phyloP scores from a whole-genome alignment of 805 yeast species.

The Cyberlindnera suaveolens region DNA sequence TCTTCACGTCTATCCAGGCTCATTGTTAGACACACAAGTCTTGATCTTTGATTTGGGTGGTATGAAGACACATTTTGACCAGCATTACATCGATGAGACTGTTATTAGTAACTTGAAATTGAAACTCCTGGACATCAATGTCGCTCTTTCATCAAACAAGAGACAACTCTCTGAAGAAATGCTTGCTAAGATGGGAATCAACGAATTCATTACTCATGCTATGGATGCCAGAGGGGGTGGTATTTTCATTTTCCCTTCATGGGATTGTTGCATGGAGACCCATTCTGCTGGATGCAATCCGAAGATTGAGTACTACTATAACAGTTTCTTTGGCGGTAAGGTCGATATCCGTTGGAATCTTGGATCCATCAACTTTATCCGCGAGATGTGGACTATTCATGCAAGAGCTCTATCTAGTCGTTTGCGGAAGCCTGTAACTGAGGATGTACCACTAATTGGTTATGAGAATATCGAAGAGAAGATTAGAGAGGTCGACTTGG shows the following conservation, averaged over 20 bases:
- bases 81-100: constrained; percentile 35
- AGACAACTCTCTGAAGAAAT: constrained; percentile 45
- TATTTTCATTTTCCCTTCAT: constrained; percentile 73
- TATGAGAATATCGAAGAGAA: constrained; percentile 33
- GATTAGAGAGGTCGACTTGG: constrained; percentile 42
- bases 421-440: constrained; percentile 28
- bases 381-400: constrained; percentile 91
- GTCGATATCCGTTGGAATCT: constrained; percentile 92
- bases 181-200: constrained; percentile 39
- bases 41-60: constrained; percentile 55
- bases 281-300: constrained; percentile 50
- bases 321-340: constrained; percentile 77
- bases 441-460: constrained; percentile 21
- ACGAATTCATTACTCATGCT: constrained; percentile 51
- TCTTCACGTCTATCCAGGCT: constrained; percentile 74
- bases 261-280: constrained; percentile 69
- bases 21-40: constrained; percentile 72
- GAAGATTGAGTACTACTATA: constrained; percentile 58
- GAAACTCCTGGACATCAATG: constrained; percentile 53
- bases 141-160: constrained; percentile 60
- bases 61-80: constrained; percentile 45
- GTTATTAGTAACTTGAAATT: constrained; percentile 49
- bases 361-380: constrained; percentile 82
- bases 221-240: constrained; percentile 67
- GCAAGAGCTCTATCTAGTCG: constrained; percentile 65